Base-by-base conservation (phyloP, 345 rosid genomes). In the Citrus unshiu region DNA sequence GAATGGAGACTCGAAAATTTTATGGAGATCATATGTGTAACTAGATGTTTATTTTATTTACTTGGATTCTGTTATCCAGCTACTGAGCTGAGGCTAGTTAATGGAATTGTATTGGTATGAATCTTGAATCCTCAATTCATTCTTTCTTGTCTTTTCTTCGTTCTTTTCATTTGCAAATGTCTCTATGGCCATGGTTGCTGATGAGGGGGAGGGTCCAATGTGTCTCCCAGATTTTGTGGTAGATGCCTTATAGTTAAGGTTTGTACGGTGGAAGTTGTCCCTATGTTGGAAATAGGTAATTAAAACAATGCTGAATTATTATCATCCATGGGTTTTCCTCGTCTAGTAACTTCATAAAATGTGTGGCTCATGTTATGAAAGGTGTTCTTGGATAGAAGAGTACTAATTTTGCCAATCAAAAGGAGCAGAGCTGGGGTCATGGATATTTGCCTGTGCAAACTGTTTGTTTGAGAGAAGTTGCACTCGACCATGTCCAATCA, bases 21-120 rank as follows among this genome's bases (percentile, higher is more conserved):
- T 46, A 63, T 27, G 61, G 68, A 81, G 72, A 79, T 77, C 57
- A 72, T 82, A 27, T 25, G 19, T 43, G 62, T 68, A 60, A 76
- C 24, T 72, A 68, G 46, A 71, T 58, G 14, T 67, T 22, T 64
- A 22, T 70, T 54, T 21, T 46, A 32, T 73, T 80, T 62, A 70
- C 59, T 79, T 79, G 9, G 25, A 61, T 35, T 25, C 67, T 68
- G 27, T 37, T 65, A 61, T 66, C 61, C 10, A 25, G 74, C 68
- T 72, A 2, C 49, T 65, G 13, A 24, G 56, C 70, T 56, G 49
- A 72, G 24, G 40, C 13, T 51, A 54, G 57, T 76, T 39, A 39
- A 13, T 32, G 27, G 62, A 63, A 78, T 71, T 68, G 66, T 54
- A 62, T 60, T 66, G 18, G 9, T 70, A n/a, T 9, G 58, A 51